Conservation (phyloP, 208 protist species). For the Trypanosoma melophagium region DNA sequence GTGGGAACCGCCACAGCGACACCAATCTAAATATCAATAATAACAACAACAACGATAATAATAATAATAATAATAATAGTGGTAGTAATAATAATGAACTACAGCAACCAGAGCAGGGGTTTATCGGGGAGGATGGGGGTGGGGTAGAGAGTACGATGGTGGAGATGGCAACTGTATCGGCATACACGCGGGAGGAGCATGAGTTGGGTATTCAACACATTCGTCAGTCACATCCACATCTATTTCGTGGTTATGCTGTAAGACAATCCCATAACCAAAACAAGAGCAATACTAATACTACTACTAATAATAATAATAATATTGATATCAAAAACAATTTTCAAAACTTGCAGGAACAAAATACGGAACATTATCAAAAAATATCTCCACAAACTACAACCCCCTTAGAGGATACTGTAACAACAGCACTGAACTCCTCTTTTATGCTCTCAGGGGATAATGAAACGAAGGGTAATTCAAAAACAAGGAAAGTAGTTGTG, state of each 20-base stretch:
- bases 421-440: background rate
- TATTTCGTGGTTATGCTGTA: constrained; percentile 51
- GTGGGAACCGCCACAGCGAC: background rate
- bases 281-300: background rate
- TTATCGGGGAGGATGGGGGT: background rate
- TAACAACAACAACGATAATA: background rate
- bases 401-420: too few species aligned
- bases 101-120: background rate
- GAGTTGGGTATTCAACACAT: constrained; percentile 65
- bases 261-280: background rate
- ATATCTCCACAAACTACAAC: too few species aligned
- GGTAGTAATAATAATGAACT: background rate
- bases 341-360: too few species aligned
- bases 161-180: constrained; percentile 4
- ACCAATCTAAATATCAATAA: background rate
- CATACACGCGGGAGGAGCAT: constrained; percentile 74
- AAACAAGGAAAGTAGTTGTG: constrained; percentile 1
- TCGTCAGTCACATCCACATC: constrained; percentile 60
- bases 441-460: background rate
- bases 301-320: background rate
- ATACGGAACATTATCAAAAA: too few species aligned
- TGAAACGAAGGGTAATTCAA: background rate
- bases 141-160: background rate
- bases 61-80: background rate
- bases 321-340: too few species aligned